Percentiles rank a stretch among this genome's conserved stretches.
Conservation (phyloP, 805 yeast species). For the Saturnispora kantuleensis region DNA sequence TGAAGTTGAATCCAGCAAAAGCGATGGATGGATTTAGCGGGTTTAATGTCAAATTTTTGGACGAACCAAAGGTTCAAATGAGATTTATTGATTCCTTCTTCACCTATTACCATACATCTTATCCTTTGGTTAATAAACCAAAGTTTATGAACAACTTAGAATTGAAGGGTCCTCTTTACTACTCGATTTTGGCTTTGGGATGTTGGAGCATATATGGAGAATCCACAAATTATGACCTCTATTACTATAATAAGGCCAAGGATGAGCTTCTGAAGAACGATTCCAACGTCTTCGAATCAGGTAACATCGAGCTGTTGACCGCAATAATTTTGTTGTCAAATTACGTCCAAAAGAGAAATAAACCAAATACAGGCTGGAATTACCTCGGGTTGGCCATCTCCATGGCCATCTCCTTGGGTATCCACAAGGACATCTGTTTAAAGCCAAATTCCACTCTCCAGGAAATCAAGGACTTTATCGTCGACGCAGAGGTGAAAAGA, state of each 20-base stretch:
- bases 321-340: conserved; percentile 46
- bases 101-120: conserved; percentile 48
- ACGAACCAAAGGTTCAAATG: conserved; percentile 14
- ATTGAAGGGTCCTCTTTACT: conserved; percentile 42
- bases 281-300: conserved; percentile 45
- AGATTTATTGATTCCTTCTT: conserved; percentile 34
- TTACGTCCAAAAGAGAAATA: conserved; percentile 55
- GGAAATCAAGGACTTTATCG: conserved; percentile 26
- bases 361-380: conserved; percentile 63
- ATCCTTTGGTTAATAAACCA: conserved; percentile 50
- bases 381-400: conserved; percentile 53
- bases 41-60: not conserved
- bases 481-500: conserved; percentile 46
- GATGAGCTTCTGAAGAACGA: conserved; percentile 28
- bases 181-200: conserved; percentile 56
- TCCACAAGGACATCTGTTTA: conserved; percentile 40
- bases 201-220: conserved; percentile 58
- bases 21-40: not conserved
- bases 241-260: conserved; percentile 48
- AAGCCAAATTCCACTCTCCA: conserved; percentile 6
- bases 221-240: conserved; percentile 38
- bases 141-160: conserved; percentile 30
- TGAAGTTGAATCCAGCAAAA: conserved; percentile 17
- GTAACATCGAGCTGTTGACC: conserved; percentile 44
- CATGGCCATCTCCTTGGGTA: conserved; percentile 59